A percentile compares a stretch with the other conserved stretches of the same genome.
Conservation (phyloP, 352 stramenopile genomes). For the Globisporangium megalacanthum region DNA sequence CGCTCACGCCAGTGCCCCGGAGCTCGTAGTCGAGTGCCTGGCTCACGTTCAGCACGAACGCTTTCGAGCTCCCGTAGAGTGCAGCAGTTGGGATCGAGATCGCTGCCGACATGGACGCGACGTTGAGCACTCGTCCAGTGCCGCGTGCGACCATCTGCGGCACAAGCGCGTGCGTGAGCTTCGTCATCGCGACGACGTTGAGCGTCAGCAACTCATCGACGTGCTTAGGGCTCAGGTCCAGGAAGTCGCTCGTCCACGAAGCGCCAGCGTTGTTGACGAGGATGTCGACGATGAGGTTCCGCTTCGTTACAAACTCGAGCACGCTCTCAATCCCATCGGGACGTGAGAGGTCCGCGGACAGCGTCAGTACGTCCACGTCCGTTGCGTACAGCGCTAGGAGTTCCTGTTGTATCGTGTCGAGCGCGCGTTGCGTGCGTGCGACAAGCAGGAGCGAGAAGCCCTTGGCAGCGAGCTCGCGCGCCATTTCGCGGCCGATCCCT, state of each 20-base stretch:
- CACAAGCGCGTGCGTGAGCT: slow-evolving; percentile 56
- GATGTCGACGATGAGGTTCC: slow-evolving; percentile 70
- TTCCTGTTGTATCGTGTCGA: slow-evolving; percentile 64
- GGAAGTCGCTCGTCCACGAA: slow-evolving; percentile 39
- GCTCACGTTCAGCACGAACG: slow-evolving; percentile 68
- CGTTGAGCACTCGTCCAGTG: slow-evolving; percentile 73
- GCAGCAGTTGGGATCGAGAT: slow-evolving; percentile 49
- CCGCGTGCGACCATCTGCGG: slow-evolving; percentile 68
- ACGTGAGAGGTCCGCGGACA: slow-evolving; percentile 37
- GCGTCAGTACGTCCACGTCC: slow-evolving; percentile 49
- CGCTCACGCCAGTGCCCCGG: slow-evolving; percentile 42
- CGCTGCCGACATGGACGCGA: slow-evolving; percentile 54
- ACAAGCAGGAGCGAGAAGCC: slow-evolving; percentile 74
- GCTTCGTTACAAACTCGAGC: slow-evolving; percentile 37
- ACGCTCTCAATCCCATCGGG: slow-evolving; percentile 44
- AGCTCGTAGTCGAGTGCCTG: slow-evolving; percentile 81
- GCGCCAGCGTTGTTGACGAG: slow-evolving; percentile 80
- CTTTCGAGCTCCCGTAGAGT: slow-evolving; percentile 75
- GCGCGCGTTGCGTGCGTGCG: slow-evolving; percentile 41
- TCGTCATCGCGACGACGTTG: slow-evolving; percentile 57
- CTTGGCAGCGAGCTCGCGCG: slow-evolving; percentile 70
- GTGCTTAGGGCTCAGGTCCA: slow-evolving; percentile 24
- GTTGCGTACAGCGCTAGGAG: slow-evolving; percentile 60
- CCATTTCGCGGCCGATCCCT: slow-evolving; percentile 76
- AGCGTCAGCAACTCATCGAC: slow-evolving; percentile 62